Evolutionary conservation across 1,139 yeast species (phyloP).

Genomic region (Saccharomyces pastorianus): DNA sequence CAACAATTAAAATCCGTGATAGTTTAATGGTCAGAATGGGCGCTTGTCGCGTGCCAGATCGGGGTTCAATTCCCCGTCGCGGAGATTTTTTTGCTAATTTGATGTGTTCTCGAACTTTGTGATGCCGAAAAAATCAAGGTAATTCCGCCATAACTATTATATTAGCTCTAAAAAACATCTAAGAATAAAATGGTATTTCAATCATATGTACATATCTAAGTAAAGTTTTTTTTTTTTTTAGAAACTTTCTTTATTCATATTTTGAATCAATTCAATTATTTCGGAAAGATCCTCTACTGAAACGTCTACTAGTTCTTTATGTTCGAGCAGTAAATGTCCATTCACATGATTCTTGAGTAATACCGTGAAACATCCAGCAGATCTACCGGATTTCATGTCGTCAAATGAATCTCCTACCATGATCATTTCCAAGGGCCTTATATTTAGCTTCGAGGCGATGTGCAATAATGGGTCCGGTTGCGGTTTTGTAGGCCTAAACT

Average conservation of each 20-base stretch:
- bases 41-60: constrained; percentile 36
- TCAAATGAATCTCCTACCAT: constrained; percentile 67
- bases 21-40: constrained; percentile 35
- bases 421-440: constrained; percentile 39
- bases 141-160: background rate
- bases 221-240: background rate
- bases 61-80: constrained; percentile 36
- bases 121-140: too few relatives aligned
- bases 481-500: constrained; percentile 58
- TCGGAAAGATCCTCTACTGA: constrained; percentile 38
- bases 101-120: too few relatives aligned
- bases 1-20: constrained; percentile 20
- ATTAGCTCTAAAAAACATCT: background rate
- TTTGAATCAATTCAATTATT: constrained; percentile 33
- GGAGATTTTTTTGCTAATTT: constrained; percentile 22
- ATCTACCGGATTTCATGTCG: constrained; percentile 51
- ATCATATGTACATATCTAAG: background rate
- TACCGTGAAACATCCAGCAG: constrained; percentile 51
- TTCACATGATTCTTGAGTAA: constrained; percentile 45
- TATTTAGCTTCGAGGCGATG: constrained; percentile 41
- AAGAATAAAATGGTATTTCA: background rate
- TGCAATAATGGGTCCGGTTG: constrained; percentile 51
- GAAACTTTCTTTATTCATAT: background rate
- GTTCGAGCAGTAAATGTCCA: constrained; percentile 32
- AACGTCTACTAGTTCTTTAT: constrained; percentile 35